Conservation (phyloP, 371 early-diverging fungal species). For the Mucor irregularis region DNA sequence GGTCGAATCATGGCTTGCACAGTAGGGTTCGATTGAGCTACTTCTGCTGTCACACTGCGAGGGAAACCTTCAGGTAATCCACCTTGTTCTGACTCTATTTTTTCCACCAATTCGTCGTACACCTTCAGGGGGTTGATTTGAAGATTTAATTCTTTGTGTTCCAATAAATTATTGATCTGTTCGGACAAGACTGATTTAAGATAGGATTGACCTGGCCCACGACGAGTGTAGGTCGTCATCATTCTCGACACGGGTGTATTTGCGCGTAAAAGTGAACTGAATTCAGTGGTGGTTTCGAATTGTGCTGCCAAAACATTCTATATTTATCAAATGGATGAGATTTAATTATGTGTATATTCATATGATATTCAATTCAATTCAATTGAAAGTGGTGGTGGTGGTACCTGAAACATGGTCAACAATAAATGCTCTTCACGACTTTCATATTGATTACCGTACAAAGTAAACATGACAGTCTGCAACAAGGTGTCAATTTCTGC, state of each 20-base stretch:
- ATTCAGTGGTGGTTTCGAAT: constrained; percentile 89
- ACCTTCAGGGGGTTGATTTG: constrained; percentile 90
- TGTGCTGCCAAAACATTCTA: constrained; percentile 88
- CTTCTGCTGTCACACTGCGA: constrained; percentile 70
- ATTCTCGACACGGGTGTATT: constrained; percentile 96
- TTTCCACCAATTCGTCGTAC: constrained; percentile 81
- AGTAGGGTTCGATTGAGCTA: constrained; percentile 65
- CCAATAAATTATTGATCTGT: constrained; percentile 75
- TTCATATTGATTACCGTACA: constrained; percentile 96
- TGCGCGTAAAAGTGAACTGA: constrained; percentile 86
- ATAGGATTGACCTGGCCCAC: constrained; percentile 93
- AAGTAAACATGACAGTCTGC: constrained; percentile 94
- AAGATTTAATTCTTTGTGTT: constrained; percentile 71
- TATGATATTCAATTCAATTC: neutral
- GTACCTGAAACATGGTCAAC: constrained; percentile 93
- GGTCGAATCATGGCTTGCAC: constrained; percentile 80
- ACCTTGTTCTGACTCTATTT: constrained; percentile 70
- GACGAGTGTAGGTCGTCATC: constrained; percentile 96
- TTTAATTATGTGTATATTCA: no score
- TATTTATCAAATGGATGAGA: constrained; percentile 15
- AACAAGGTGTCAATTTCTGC: constrained; percentile 91
- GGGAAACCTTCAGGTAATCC: constrained; percentile 50
- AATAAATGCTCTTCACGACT: constrained; percentile 92
- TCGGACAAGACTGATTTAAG: constrained; percentile 85
- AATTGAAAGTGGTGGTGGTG: no score